Evolutionary conservation across 345 rosid genomes (phyloP), one percentile per base, ranked within the genome.

Genomic region (Lumnitzera littorea): DNA sequence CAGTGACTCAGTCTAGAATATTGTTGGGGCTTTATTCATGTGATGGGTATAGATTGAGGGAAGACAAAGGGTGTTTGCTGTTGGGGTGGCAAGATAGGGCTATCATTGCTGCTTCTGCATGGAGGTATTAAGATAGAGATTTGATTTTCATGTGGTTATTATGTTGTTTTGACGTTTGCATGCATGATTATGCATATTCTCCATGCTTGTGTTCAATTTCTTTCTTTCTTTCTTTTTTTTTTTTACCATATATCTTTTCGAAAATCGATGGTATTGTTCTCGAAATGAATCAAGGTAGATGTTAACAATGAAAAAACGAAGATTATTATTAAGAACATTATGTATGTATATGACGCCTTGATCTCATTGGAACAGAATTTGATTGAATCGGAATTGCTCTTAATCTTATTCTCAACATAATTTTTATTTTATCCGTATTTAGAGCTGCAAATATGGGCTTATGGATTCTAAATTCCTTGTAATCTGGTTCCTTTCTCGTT

Each of bases 61-160:
- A 85, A 61, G 91, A 85, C 53, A 76, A 76, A n/a, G 91, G 87
- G 12, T 80, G 91, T 74, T 73, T 85, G 84, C 84, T 82, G 11
- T 67, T 85, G 64, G 91, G 85, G 3, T 85, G 91, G 91, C 84
- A 71, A 66, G 91, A 85, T 58, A 70, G 87, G 63, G 74, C 84
- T 27, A 62, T 82, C 24, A 62, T 85, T 49, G 87, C 81, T 47
- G 84, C 91, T 53, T 88, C 92, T 56, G 85, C 91, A 14, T 82
- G 95, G 73, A 72, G 71, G 68, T 79, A 88, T 74, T 85, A 72
- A 20, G 9, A 43, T 46, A 2, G 5, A 12, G 52, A 52, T 24
- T 48, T 47, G 11, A 17, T 54, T 7, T 54, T 55, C 17, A 13
- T 3, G 24, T 36, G 49, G 67, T 31, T 43, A 50, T 24, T 55